Conservation (phyloP, 345 rosid species). For the Eucalyptus virginea region DNA sequence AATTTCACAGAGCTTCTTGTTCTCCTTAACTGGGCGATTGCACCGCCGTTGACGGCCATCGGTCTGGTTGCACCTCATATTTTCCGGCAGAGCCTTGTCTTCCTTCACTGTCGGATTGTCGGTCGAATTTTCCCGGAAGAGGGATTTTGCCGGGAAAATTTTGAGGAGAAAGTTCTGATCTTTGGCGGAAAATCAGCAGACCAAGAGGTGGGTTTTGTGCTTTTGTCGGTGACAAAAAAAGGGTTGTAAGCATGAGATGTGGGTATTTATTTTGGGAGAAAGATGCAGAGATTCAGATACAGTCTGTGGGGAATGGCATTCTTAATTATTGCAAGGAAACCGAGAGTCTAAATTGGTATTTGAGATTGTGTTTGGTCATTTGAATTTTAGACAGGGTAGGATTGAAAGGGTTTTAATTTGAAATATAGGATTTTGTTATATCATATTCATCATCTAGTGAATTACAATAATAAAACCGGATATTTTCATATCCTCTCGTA, state of each 20-base stretch:
- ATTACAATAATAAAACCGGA: no score
- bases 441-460: background rate
- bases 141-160: background rate
- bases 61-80: conserved; percentile 77
- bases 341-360: conserved; percentile 19
- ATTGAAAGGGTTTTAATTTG: background rate
- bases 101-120: conserved; percentile 11
- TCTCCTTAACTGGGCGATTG: conserved; percentile 53
- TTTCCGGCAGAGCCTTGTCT: conserved; percentile 42
- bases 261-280: background rate
- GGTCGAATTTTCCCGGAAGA: background rate
- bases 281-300: background rate
- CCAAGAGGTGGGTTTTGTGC: background rate
- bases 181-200: background rate
- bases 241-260: background rate
- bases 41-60: conserved; percentile 95
- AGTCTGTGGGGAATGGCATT: background rate
- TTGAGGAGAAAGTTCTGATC: background rate
- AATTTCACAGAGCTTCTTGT: conserved; percentile 71
- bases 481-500: no score
- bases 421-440: no score
- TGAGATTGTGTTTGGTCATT: background rate
- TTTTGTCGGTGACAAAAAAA: background rate
- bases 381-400: background rate
- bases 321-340: conserved; percentile 14